Evolutionary conservation across 495 filamentous ascomycete genomes (phyloP).

Genomic region (Tuber umbilicatum): DNA sequence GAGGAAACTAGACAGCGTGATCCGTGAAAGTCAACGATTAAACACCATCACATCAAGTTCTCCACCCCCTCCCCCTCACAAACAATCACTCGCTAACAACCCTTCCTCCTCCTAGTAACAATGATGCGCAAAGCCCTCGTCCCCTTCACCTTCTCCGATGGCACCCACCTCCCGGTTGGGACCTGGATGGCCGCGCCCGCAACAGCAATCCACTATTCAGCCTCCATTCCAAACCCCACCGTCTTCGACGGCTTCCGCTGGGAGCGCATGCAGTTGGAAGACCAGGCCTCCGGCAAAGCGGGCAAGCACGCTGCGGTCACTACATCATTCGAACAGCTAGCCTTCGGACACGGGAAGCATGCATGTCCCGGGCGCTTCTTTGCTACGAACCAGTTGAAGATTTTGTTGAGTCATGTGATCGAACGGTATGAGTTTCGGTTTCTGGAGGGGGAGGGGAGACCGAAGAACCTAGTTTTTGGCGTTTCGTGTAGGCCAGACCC

Average conservation of each 20-base stretch:
- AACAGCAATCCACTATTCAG: constrained; percentile 15
- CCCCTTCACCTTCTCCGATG: constrained; percentile 31
- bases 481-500: constrained; percentile 20
- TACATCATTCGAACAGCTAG: constrained; percentile 19
- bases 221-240: constrained; percentile 18
- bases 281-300: constrained; percentile 14
- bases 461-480: constrained; percentile 24
- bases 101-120: constrained; percentile 1
- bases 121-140: constrained; percentile 28
- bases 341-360: constrained; percentile 35
- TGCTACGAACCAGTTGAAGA: constrained; percentile 45
- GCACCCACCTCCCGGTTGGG: constrained; percentile 35
- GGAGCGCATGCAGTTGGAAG: constrained; percentile 19
- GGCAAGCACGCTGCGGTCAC: constrained; percentile 34
- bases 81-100: neutral
- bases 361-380: constrained; percentile 49
- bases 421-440: constrained; percentile 49
- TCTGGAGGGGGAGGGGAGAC: constrained; percentile 26
- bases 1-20: constrained; percentile 37
- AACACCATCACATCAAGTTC: constrained; percentile 15
- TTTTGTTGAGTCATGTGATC: constrained; percentile 47
- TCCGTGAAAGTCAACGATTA: constrained; percentile 35
- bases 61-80: neutral
- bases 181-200: constrained; percentile 23
- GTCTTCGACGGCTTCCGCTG: constrained; percentile 35